Evolutionary conservation across 129 eudicot genomes (phyloP).

Genomic region (Lactuca saligna): DNA sequence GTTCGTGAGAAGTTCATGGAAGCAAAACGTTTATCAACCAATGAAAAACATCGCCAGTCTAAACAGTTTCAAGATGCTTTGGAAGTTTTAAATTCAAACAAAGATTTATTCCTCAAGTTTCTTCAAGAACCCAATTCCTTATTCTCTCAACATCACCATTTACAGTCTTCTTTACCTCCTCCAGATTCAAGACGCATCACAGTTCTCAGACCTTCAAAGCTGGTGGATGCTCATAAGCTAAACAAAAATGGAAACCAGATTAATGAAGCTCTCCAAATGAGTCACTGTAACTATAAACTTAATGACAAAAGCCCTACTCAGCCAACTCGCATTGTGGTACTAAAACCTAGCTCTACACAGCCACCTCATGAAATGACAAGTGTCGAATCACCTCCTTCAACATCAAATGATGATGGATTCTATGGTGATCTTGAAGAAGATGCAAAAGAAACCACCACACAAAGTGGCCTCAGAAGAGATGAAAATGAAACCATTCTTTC

Average conservation of each 20-base stretch:
- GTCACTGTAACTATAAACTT: slow-evolving; percentile 35
- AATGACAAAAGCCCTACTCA: slow-evolving; percentile 45
- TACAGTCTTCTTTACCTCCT: slow-evolving; percentile 25
- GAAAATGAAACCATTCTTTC: slow-evolving; percentile 70
- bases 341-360: slow-evolving; percentile 65
- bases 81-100: slow-evolving; percentile 75
- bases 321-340: slow-evolving; percentile 88
- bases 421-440: slow-evolving; percentile 49
- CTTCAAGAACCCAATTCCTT: slow-evolving; percentile 84
- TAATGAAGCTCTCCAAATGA: slow-evolving; percentile 31
- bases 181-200: slow-evolving; percentile 86
- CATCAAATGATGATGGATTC: slow-evolving; percentile 39
- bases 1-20: slow-evolving; percentile 88
- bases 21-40: slow-evolving; percentile 79
- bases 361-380: slow-evolving; percentile 47
- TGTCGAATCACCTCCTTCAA: slow-evolving; percentile 49
- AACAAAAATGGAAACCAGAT: slow-evolving; percentile 41
- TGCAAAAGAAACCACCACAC: slow-evolving; percentile 43
- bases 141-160: slow-evolving; percentile 47
- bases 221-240: slow-evolving; percentile 44
- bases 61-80: slow-evolving; percentile 93
- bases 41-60: slow-evolving; percentile 80
- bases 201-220: slow-evolving; percentile 82
- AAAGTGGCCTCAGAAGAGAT: slow-evolving; percentile 55
- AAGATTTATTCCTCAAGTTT: slow-evolving; percentile 72